phyloP scores from a whole-genome alignment of 345 rosid genomes.

The Isatis tinctoria region DNA sequence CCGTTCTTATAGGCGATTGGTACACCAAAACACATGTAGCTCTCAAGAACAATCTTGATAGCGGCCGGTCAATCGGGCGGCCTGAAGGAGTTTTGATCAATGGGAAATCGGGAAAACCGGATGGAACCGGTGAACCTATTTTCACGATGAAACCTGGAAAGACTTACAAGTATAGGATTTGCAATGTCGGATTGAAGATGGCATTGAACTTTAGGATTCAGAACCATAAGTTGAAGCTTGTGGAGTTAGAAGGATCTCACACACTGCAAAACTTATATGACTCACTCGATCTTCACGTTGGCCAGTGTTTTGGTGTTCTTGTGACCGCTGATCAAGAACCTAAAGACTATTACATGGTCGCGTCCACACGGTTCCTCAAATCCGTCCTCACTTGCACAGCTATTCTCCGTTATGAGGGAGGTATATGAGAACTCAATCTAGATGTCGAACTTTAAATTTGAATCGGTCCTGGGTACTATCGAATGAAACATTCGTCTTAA shows the following conservation, averaged over 20 bases:
- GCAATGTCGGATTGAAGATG: constrained; percentile 66
- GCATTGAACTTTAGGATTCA: constrained; percentile 77
- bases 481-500: not conserved
- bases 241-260: constrained; percentile 81
- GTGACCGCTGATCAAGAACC: constrained; percentile 67
- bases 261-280: constrained; percentile 60
- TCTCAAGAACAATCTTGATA: constrained; percentile 35
- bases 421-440: not conserved
- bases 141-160: constrained; percentile 56
- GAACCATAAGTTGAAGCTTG: constrained; percentile 69
- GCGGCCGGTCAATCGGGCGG: constrained; percentile 38
- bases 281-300: constrained; percentile 67
- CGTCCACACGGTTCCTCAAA: constrained; percentile 62
- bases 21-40: constrained; percentile 46
- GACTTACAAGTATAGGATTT: constrained; percentile 71
- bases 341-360: constrained; percentile 62
- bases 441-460: not conserved
- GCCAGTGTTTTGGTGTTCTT: constrained; percentile 69
- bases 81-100: constrained; percentile 53
- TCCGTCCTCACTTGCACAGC: constrained; percentile 52
- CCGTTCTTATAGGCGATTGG: constrained; percentile 78
- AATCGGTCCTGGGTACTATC: not conserved
- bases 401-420: constrained; percentile 43
- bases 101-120: constrained; percentile 38
- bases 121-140: constrained; percentile 30